Conservation (phyloP, 2,329 filamentous ascomycete species). For the Trichoderma atrobrunneum region DNA sequence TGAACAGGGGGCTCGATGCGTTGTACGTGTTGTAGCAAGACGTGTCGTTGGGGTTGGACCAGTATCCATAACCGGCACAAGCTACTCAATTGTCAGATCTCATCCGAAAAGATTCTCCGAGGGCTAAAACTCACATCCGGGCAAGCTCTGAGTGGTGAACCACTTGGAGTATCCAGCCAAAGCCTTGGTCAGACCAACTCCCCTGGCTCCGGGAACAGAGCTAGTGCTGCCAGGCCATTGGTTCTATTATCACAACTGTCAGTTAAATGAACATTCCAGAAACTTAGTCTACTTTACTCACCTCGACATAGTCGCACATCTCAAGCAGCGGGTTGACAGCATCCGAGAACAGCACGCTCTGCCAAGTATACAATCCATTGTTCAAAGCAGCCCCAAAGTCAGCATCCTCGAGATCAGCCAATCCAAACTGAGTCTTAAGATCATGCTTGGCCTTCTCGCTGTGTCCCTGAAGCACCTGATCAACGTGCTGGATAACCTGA, state of each 20-base stretch:
- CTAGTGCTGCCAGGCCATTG: conserved; percentile 23
- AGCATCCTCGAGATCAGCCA: conserved; percentile 42
- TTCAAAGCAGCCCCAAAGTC: conserved; percentile 46
- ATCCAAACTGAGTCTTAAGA: conserved; percentile 44
- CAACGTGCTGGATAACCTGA: conserved; percentile 46
- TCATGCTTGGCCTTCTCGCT: conserved; percentile 33
- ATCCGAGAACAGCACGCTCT: conserved; percentile 34
- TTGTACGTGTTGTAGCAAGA: conserved; percentile 21
- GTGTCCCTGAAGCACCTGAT: conserved; percentile 45
- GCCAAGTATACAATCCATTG: conserved; percentile 33
- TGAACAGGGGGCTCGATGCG: conserved; percentile 44
- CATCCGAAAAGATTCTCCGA: neutral
- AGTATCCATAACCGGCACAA: conserved; percentile 50
- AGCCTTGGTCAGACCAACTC: conserved; percentile 54
- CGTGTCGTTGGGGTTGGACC: conserved; percentile 34
- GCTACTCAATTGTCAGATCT: conserved; percentile 28
- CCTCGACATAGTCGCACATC: conserved; percentile 36
- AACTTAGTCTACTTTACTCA: too few species aligned
- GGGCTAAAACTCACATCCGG: conserved; percentile 41
- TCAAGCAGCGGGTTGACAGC: conserved; percentile 36
- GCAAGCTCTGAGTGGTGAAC: conserved; percentile 45
- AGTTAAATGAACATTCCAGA: too few species aligned
- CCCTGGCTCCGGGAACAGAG: conserved; percentile 29
- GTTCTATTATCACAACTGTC: conserved; percentile 19
- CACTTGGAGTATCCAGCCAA: conserved; percentile 54